Evolutionary conservation across 2,329 filamentous ascomycete species (phyloP).

Genomic region (Ophiocordyceps camponoti-saundersi): DNA sequence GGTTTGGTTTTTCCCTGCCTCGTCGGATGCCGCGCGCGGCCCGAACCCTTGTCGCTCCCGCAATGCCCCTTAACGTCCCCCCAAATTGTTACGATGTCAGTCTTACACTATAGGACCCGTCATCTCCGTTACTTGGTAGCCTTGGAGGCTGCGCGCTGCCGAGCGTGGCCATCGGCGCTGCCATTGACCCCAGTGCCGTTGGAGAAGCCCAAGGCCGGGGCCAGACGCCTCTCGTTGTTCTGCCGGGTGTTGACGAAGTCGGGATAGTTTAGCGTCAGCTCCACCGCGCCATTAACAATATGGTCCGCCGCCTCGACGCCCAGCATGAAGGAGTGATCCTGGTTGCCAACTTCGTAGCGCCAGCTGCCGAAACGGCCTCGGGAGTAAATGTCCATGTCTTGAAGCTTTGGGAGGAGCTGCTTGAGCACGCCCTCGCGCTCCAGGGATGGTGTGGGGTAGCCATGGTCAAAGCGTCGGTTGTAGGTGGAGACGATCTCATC

Average conservation of each 20-base stretch:
- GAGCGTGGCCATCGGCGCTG: conserved; percentile 5
- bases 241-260: conserved; percentile 77
- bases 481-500: conserved; percentile 98
- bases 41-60: neutral
- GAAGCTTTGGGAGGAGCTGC: conserved; percentile 80
- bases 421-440: conserved; percentile 92
- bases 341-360: conserved; percentile 93
- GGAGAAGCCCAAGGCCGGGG: conserved; percentile 25
- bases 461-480: conserved; percentile 94
- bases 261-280: conserved; percentile 90
- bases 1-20: neutral
- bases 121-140: conserved; percentile 11
- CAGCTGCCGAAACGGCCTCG: conserved; percentile 95
- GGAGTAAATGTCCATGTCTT: conserved; percentile 82
- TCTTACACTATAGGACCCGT: too few relatives aligned
- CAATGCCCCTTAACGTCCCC: neutral
- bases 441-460: conserved; percentile 86
- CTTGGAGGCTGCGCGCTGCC: conserved; percentile 15
- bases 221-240: conserved; percentile 33
- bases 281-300: conserved; percentile 75
- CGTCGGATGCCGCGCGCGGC: neutral
- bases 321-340: conserved; percentile 96
- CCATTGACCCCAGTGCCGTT: conserved; percentile 17
- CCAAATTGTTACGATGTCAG: too few relatives aligned
- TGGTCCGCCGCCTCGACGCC: conserved; percentile 86